phyloP scores from a whole-genome alignment of 2,329 filamentous ascomycete genomes.

The Trichoderma citrinoviride region DNA sequence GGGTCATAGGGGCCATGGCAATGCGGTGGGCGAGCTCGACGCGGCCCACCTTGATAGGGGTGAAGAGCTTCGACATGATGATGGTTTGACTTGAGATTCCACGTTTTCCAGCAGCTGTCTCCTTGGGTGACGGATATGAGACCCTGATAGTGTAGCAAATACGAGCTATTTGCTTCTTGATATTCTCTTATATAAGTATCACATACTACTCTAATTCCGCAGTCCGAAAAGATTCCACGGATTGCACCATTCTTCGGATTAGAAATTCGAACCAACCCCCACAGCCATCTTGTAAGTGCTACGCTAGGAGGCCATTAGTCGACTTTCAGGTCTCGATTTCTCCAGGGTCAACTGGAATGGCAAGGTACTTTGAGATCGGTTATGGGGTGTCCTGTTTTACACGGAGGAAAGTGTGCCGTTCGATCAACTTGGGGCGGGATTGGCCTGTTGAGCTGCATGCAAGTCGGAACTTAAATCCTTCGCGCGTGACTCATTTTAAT shows the following conservation, averaged over 20 bases:
- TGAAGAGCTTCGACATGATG: slow-evolving; percentile 14
- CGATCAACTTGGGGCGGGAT: not conserved
- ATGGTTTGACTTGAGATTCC: not conserved
- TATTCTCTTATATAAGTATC: not conserved
- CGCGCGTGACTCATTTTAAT: too few species aligned
- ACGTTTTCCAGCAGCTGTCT: not conserved
- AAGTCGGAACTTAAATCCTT: too few species aligned
- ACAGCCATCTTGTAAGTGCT: not conserved
- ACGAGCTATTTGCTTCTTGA: not conserved
- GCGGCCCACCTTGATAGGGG: slow-evolving; percentile 26
- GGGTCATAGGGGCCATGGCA: slow-evolving; percentile 40
- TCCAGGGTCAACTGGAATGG: not conserved
- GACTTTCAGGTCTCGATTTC: not conserved
- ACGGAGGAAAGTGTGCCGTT: not conserved
- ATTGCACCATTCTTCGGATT: slow-evolving; percentile 11
- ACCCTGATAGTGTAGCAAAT: not conserved
- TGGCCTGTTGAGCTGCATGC: too few species aligned
- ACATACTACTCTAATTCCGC: not conserved
- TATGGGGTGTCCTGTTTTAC: not conserved
- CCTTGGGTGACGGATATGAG: not conserved
- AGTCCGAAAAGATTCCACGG: not conserved
- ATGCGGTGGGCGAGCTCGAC: slow-evolving; percentile 27
- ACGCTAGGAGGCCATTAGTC: not conserved
- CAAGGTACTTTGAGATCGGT: not conserved
- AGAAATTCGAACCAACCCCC: slow-evolving; percentile 5